Base-by-base conservation (phyloP, 2,329 filamentous ascomycete genomes). In the Monosporascus sp. region DNA sequence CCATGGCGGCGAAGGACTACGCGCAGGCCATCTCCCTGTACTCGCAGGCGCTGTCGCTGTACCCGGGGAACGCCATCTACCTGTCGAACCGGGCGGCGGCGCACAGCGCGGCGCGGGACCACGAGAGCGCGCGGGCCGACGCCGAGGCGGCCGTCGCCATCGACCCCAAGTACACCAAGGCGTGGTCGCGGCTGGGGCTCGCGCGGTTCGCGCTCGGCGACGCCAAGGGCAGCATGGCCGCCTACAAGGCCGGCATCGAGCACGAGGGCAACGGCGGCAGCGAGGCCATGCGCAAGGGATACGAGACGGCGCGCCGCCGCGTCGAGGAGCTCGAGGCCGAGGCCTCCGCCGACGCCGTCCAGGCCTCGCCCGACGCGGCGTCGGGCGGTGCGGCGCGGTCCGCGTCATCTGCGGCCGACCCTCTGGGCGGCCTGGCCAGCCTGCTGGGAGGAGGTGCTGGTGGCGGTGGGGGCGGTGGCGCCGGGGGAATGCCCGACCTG, bases 251-350 rank as follows among this genome's bases (percentile, higher is more conserved):
- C 70, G 94, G 94, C 50, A 97, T 99, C 67, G 89, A 96, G 69
- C 83, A 90, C 59, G 94, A 99, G 73, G 93, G 94, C 49, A 94
- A 85, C 67, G 94, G 94, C 51, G 94, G 94, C 56, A 95, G 89
- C 62, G 92, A 97, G 17, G 91, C 93, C 55, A 97, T 97, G 94
- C 93, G 91, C 79, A 95, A 93, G 75, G 94, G 94, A 20, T 94
- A 83, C 68, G 92, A 97, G 81, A 97, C 94, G 17, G 93, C 92
- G 50, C 94, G 89, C 80, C 85, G 84, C 65, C 84, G 89, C 64
- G 87, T 95, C 46, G 90, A 93, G 58, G 91, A 96, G 72, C 82
- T 93, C 65, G 84, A 83, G 58, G 75, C 70, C 48, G 76, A 74
- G 38, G 81, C 79, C 49, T 69, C 70, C 49, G 73, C 74, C 57